Evolutionary conservation across 148 eudicot genomes (phyloP).

Genomic region (Camellia lanceoleosa): DNA sequence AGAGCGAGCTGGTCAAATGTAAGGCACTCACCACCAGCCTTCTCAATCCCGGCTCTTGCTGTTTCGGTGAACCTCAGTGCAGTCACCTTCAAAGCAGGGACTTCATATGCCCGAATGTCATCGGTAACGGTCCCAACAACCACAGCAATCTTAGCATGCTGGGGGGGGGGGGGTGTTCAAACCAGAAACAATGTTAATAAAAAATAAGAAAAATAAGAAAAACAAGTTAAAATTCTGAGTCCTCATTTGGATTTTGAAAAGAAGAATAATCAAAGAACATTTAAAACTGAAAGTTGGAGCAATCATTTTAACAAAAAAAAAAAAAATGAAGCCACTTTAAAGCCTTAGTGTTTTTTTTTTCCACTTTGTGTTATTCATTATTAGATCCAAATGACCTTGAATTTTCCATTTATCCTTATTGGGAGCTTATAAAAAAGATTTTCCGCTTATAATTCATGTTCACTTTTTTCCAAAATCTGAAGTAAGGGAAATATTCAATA

Average conservation of each 20-base stretch:
- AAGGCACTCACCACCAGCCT: constrained; percentile 85
- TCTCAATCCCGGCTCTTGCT: constrained; percentile 90
- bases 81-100: constrained; percentile 68
- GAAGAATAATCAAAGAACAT: neutral
- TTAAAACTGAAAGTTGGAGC: neutral
- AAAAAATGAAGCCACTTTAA: neutral
- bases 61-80: constrained; percentile 87
- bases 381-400: neutral
- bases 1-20: constrained; percentile 94
- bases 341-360: neutral
- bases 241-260: neutral
- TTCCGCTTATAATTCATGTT: no score
- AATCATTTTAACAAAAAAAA: neutral
- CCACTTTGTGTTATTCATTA: neutral
- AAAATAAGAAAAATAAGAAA: neutral
- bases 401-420: no score
- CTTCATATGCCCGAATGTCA: constrained; percentile 62
- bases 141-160: constrained; percentile 79
- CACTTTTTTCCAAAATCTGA: no score
- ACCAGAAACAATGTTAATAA: neutral
- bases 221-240: neutral
- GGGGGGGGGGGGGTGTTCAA: neutral
- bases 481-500: no score
- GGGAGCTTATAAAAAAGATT: no score
- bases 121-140: constrained; percentile 77